Evolutionary conservation across 192 early-diverging fungal species (phyloP).

Genomic region (Helicostylum pulchrum): DNA sequence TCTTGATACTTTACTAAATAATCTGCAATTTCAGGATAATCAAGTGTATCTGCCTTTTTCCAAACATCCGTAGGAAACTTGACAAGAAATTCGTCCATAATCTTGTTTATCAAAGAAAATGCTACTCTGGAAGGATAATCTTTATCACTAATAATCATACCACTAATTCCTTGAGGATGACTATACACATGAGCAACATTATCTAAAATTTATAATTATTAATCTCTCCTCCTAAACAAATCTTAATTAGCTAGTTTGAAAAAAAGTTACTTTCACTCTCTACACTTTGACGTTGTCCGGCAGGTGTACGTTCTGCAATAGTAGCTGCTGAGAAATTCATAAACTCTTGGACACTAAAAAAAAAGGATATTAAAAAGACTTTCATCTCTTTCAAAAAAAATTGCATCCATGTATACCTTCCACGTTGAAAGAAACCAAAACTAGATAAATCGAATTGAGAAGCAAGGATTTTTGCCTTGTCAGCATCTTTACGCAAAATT

Average conservation of each 20-base stretch:
- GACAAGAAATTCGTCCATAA: slow-evolving; percentile 82
- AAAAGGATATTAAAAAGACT: not conserved
- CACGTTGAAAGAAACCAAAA: slow-evolving; percentile 86
- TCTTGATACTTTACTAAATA: slow-evolving; percentile 86
- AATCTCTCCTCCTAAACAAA: no score
- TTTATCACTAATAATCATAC: slow-evolving; percentile 75
- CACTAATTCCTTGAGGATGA: slow-evolving; percentile 66
- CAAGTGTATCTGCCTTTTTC: slow-evolving; percentile 38
- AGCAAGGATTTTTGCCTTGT: slow-evolving; percentile 52
- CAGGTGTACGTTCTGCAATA: slow-evolving; percentile 78
- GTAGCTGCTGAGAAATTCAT: slow-evolving; percentile 83
- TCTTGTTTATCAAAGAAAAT: slow-evolving; percentile 78
- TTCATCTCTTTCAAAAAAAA: slow-evolving; percentile 2
- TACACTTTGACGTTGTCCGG: slow-evolving; percentile 78
- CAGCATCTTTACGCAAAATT: slow-evolving; percentile 41
- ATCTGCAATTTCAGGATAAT: slow-evolving; percentile 69
- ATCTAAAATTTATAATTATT: slow-evolving; percentile 38
- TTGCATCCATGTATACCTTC: slow-evolving; percentile 49
- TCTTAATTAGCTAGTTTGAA: no score
- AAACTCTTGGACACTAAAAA: slow-evolving; percentile 75
- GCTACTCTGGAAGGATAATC: slow-evolving; percentile 91
- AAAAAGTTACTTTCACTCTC: slow-evolving; percentile 64
- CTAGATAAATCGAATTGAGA: slow-evolving; percentile 69
- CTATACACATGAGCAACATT: slow-evolving; percentile 82
- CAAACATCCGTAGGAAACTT: slow-evolving; percentile 48